Evolutionary conservation across 495 filamentous ascomycete genomes (phyloP).

Genomic region (Neurospora intermedia): DNA sequence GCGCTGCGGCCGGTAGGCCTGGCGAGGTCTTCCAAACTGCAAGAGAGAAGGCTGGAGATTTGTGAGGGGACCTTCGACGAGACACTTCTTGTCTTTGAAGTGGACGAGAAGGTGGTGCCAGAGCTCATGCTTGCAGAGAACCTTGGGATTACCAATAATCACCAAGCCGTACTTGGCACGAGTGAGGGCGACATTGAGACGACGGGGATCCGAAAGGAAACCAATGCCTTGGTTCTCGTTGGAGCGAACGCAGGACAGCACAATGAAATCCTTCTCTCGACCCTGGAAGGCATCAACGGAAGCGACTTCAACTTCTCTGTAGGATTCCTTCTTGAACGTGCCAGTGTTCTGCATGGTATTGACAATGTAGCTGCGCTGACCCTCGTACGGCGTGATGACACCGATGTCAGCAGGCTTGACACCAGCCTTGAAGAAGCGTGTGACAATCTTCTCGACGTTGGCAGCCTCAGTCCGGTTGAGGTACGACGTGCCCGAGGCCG

Average conservation of each 20-base stretch:
- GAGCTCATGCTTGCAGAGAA: constrained; percentile 91
- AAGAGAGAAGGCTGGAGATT: constrained; percentile 91
- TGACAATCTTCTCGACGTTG: constrained; percentile 97
- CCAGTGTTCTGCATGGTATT: constrained; percentile 97
- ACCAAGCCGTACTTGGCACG: constrained; percentile 93
- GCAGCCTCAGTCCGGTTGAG: constrained; percentile 94
- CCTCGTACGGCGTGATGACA: constrained; percentile 98
- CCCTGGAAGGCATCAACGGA: constrained; percentile 99
- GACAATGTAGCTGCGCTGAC: constrained; percentile 95
- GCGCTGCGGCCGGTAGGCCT: constrained; percentile 82
- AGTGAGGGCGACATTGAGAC: constrained; percentile 97
- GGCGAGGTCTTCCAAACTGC: constrained; percentile 90
- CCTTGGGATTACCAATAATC: constrained; percentile 96
- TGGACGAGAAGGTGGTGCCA: constrained; percentile 96
- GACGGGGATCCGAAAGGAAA: constrained; percentile 95
- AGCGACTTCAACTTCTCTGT: constrained; percentile 98
- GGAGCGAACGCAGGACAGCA: constrained; percentile 94
- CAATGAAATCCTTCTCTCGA: constrained; percentile 98
- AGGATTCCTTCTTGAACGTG: constrained; percentile 94
- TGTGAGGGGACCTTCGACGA: constrained; percentile 93
- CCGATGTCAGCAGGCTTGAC: constrained; percentile 86
- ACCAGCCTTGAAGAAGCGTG: constrained; percentile 98
- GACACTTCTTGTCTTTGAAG: constrained; percentile 93
- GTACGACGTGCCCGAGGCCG: constrained; percentile 93
- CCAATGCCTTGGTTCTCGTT: constrained; percentile 99